phyloP scores from a whole-genome alignment of 768 basidiomycete genomes.

The Crassisporium funariophilum region DNA sequence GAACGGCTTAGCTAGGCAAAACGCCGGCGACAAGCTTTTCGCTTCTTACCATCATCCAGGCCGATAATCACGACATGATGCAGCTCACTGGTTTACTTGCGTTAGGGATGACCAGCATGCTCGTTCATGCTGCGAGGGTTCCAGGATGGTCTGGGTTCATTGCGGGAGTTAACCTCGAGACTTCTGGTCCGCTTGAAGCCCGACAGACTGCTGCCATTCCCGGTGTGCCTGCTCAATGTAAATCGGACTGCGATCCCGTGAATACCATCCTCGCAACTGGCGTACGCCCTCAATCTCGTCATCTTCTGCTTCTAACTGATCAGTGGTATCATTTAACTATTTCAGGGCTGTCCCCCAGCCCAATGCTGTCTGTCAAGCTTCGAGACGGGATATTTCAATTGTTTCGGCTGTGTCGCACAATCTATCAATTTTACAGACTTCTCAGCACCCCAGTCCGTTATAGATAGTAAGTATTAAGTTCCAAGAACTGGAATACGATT shows the following conservation, averaged over 20 bases:
- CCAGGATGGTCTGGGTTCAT: not conserved
- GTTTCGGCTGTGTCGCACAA: slow-evolving; percentile 40
- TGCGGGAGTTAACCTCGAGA: not conserved
- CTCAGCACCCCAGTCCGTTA: slow-evolving; percentile 27
- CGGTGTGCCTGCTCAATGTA: slow-evolving; percentile 33
- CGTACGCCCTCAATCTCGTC: slow-evolving; percentile 14
- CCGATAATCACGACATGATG: slow-evolving; percentile 3
- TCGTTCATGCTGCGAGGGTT: not conserved
- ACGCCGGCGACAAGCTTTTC: no score
- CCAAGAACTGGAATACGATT: not conserved
- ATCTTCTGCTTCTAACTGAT: not conserved
- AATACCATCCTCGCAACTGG: slow-evolving; percentile 17
- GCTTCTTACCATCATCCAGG: not conserved
- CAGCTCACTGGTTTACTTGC: no score
- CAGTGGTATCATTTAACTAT: not conserved
- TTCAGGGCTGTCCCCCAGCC: slow-evolving; percentile 25
- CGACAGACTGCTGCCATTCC: slow-evolving; percentile 23
- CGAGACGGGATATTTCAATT: slow-evolving; percentile 41
- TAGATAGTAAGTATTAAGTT: slow-evolving; percentile 36
- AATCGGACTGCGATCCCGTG: slow-evolving; percentile 31
- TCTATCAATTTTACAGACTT: slow-evolving; percentile 32
- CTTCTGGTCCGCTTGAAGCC: not conserved
- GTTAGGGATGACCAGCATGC: not conserved
- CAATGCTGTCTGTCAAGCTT: slow-evolving; percentile 44
- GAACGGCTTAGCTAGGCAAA: no score